Evolutionary conservation across 83 land plant genomes (phyloP).

Genomic region (Thuja plicata): DNA sequence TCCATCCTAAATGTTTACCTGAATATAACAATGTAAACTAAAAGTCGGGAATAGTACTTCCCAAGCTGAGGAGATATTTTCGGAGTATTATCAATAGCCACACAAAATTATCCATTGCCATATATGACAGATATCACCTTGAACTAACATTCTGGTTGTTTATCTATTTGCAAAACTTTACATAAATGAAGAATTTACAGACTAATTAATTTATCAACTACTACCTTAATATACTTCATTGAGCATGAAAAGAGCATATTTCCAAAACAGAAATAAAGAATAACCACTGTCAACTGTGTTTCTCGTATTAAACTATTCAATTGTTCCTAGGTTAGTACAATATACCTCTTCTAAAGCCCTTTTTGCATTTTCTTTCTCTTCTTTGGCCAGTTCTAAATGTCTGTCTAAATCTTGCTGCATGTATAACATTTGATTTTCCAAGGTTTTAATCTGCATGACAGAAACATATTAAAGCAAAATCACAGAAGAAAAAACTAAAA

Average conservation of each 20-base stretch:
- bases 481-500: not conserved
- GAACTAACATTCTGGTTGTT: too few relatives aligned
- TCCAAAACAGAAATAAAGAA: not conserved
- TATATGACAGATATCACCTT: too few relatives aligned
- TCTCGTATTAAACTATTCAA: not conserved
- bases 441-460: slow-evolving; percentile 33
- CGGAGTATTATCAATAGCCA: too few relatives aligned
- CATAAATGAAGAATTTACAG: too few relatives aligned
- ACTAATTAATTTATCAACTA: not conserved
- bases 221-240: not conserved
- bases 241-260: not conserved
- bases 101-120: too few relatives aligned
- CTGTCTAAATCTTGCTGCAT: slow-evolving; percentile 47
- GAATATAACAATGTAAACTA: not conserved
- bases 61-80: not conserved
- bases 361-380: slow-evolving; percentile 37
- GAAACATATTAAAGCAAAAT: slow-evolving; percentile 1
- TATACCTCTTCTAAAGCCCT: slow-evolving; percentile 55
- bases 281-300: not conserved
- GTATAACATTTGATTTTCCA: slow-evolving; percentile 44
- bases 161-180: too few relatives aligned
- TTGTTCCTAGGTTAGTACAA: not conserved
- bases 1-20: not conserved
- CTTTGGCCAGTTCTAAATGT: slow-evolving; percentile 43
- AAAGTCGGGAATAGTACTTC: not conserved